Evolutionary conservation across 148 eudicot species (phyloP).

Genomic region (Arctostaphylos glauca): DNA sequence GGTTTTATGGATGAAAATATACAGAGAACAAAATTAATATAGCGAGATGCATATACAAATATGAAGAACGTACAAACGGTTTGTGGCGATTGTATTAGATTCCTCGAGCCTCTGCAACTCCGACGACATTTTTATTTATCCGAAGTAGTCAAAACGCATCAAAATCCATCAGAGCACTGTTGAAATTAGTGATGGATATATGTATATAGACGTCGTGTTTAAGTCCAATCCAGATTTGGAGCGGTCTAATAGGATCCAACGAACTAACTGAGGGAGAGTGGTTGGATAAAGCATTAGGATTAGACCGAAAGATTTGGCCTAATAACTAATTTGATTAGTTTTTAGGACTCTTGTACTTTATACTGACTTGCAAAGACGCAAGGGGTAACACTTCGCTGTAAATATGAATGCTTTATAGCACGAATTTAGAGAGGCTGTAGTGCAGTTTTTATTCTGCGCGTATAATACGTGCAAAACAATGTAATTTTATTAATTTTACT

Average conservation of each 20-base stretch:
- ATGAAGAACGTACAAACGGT: background rate
- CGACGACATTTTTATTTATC: conserved; percentile 1
- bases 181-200: background rate
- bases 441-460: no score
- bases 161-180: background rate
- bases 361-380: no score
- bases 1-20: no score
- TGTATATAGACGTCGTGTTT: background rate
- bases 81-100: background rate
- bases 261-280: background rate
- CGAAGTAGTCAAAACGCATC: background rate
- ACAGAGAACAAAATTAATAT: no score
- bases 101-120: background rate
- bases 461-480: no score
- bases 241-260: background rate
- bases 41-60: no score
- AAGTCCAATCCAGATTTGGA: background rate
- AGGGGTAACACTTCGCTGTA: no score
- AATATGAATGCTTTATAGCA: no score
- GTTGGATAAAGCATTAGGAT: background rate
- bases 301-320: background rate
- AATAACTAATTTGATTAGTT: background rate
- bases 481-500: no score
- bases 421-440: no score
- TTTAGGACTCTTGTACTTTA: no score